These are phyloP conservation scores for Vachellia pachyceras DNA, from an alignment of 306 rosid species.

Conservation along the genomic window DNA sequence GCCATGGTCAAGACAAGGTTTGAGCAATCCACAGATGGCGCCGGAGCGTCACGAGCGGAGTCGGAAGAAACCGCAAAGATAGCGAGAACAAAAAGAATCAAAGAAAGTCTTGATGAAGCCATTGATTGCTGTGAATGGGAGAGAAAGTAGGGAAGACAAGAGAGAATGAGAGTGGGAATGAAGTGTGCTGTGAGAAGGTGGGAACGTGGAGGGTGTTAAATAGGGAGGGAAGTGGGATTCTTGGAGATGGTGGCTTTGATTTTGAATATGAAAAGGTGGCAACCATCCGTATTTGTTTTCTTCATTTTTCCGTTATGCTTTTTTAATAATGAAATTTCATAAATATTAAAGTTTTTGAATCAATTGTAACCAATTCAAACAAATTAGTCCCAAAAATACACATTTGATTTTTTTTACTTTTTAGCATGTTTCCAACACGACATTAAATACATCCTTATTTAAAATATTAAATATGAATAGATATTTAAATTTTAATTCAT, in stretches of 20 bases:
- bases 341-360: too few relatives aligned
- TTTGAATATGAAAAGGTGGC: background rate
- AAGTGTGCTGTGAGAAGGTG: background rate
- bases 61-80: conserved; percentile 27
- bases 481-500: too few relatives aligned
- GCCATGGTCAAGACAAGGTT: conserved; percentile 54
- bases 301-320: too few relatives aligned
- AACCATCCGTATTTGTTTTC: background rate
- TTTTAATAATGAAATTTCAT: too few relatives aligned
- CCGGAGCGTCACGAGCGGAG: conserved; percentile 50
- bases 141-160: background rate
- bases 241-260: background rate
- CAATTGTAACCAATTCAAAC: too few relatives aligned
- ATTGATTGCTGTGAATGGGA: conserved; percentile 25
- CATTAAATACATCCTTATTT: too few relatives aligned
- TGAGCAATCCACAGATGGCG: conserved; percentile 79
- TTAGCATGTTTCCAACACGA: too few relatives aligned
- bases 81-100: conserved; percentile 41
- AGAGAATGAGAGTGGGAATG: background rate
- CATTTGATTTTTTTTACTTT: too few relatives aligned
- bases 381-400: too few relatives aligned
- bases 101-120: conserved; percentile 49
- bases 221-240: conserved; percentile 8
- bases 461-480: too few relatives aligned
- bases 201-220: conserved; percentile 26